These are phyloP conservation scores for Candida tibetensis DNA, from an alignment of 805 yeast genomes.

Conservation along the genomic window DNA sequence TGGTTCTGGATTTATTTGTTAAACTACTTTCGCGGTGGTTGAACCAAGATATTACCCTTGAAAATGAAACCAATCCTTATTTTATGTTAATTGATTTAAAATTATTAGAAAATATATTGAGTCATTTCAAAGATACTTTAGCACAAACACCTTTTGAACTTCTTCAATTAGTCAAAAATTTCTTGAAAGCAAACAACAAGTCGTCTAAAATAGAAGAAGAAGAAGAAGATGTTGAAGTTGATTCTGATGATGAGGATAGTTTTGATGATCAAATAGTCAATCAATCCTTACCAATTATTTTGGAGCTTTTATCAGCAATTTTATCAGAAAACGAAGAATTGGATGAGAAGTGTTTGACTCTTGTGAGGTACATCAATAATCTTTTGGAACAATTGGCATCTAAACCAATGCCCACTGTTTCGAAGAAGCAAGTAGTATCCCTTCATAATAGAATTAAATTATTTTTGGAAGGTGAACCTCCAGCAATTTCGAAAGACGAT, in stretches of 20 bases:
- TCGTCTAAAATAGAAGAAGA: not conserved
- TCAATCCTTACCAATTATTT: constrained; percentile 25
- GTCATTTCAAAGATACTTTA: constrained; percentile 54
- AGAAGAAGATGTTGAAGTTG: constrained; percentile 13
- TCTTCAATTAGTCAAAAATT: constrained; percentile 38
- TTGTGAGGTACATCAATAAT: constrained; percentile 27
- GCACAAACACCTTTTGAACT: constrained; percentile 57
- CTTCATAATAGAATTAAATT: constrained; percentile 28
- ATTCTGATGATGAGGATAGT: constrained; percentile 30
- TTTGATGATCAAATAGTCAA: constrained; percentile 18
- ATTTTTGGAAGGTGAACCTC: constrained; percentile 26
- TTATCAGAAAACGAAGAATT: constrained; percentile 30
- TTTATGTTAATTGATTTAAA: constrained; percentile 57
- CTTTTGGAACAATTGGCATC: constrained; percentile 11
- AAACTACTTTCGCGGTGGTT: constrained; percentile 62
- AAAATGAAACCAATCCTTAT: constrained; percentile 47
- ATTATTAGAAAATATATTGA: constrained; percentile 59
- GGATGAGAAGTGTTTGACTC: constrained; percentile 24
- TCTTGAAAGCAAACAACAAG: constrained; percentile 23
- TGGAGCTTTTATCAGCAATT: constrained; percentile 37
- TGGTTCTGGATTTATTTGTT: constrained; percentile 48
- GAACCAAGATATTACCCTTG: constrained; percentile 12
- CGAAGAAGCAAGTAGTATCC: constrained; percentile 20
- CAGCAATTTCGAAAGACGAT: constrained; percentile 20
- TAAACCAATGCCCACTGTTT: constrained; percentile 2